phyloP scores from a whole-genome alignment of 1,284 basidiomycete species.

The Salmacisia buchloeana region DNA sequence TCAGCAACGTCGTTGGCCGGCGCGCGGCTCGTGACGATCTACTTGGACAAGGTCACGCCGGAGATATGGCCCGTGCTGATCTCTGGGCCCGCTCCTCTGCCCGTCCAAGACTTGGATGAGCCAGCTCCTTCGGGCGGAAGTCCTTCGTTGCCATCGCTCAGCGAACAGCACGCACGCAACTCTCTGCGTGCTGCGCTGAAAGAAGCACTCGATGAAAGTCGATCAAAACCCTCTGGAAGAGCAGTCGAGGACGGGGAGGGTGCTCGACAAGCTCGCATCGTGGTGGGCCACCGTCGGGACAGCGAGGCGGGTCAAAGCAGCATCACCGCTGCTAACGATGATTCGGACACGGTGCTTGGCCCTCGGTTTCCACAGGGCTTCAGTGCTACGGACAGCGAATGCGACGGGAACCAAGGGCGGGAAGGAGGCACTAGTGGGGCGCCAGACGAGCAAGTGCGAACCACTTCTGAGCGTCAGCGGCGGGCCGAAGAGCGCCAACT shows the following conservation, averaged over 20 bases:
- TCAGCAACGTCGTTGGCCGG: slow-evolving; percentile 10
- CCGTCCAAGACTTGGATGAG: background rate
- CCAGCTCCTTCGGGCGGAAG: background rate
- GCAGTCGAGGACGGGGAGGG: too few species aligned
- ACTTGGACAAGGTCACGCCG: slow-evolving; percentile 29
- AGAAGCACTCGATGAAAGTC: background rate
- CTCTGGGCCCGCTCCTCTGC: slow-evolving; percentile 26
- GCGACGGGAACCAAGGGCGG: background rate
- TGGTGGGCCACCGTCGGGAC: background rate
- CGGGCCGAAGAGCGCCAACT: background rate
- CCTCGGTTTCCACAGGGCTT: background rate
- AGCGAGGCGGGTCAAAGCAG: background rate
- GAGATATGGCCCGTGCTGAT: slow-evolving; percentile 33
- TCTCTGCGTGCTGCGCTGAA: background rate
- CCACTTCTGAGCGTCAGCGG: background rate
- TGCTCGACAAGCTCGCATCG: too few species aligned
- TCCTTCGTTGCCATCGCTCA: background rate
- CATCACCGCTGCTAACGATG: background rate
- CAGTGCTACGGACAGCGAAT: background rate
- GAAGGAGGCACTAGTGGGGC: background rate
- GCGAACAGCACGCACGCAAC: background rate
- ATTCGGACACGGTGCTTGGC: background rate
- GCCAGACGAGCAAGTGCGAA: background rate
- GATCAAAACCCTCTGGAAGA: background rate
- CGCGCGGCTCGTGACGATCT: slow-evolving; percentile 26